Evolutionary conservation across 306 rosid species (phyloP).

Genomic region (Glycine latifolia): DNA sequence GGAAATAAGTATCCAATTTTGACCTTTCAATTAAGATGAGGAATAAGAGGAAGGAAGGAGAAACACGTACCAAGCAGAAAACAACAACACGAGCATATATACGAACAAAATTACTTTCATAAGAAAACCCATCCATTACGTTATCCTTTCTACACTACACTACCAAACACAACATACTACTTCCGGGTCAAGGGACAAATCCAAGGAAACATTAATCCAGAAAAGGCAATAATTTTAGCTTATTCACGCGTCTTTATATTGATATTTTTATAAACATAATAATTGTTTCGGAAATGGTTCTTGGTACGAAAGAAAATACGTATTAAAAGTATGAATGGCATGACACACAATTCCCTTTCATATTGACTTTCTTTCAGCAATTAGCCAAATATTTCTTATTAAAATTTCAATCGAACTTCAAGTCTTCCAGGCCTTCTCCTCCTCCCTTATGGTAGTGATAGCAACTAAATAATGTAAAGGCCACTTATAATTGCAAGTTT

Average conservation of each 20-base stretch:
- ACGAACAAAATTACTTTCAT: conserved; percentile 30
- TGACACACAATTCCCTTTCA: no score
- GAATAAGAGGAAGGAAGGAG: conserved; percentile 37
- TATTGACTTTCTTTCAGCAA: no score
- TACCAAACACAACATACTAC: conserved; percentile 32
- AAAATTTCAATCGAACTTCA: no score
- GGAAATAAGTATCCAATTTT: conserved; percentile 5
- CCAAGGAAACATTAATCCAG: conserved; percentile 15
- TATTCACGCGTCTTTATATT: background rate
- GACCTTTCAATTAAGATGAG: conserved; percentile 60
- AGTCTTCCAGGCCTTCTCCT: no score
- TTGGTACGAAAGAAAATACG: no score
- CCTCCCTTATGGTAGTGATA: no score
- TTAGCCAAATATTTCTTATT: no score
- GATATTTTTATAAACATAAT: no score
- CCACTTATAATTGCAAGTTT: no score
- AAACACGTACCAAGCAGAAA: conserved; percentile 46
- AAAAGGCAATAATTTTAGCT: background rate
- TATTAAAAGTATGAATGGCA: no score
- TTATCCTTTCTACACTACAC: conserved; percentile 43
- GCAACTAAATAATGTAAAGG: no score
- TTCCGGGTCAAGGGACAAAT: conserved; percentile 13
- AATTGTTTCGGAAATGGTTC: no score
- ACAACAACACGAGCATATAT: background rate
- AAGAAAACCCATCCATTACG: conserved; percentile 38